Evolutionary conservation across 1,139 yeast species (phyloP).

Genomic region (Oligophagozyma castellii): DNA sequence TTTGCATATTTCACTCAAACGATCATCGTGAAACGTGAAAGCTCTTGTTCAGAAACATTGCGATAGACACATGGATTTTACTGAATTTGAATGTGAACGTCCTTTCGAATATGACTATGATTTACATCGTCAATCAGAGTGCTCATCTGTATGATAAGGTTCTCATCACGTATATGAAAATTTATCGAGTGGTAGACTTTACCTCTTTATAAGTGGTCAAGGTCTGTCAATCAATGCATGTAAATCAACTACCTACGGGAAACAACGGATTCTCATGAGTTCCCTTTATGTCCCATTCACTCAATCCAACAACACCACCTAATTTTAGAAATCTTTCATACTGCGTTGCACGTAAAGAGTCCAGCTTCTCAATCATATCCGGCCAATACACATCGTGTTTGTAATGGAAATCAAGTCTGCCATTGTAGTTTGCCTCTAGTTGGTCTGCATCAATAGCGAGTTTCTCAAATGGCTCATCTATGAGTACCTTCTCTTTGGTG

Average conservation of each 20-base stretch:
- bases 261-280: conserved; percentile 30
- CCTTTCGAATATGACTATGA: too few species aligned
- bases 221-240: too few species aligned
- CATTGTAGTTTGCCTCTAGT: conserved; percentile 70
- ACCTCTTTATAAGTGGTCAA: too few species aligned
- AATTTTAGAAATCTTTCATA: conserved; percentile 44
- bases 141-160: too few species aligned
- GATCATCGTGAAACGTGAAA: too few species aligned
- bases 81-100: too few species aligned
- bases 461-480: conserved; percentile 70
- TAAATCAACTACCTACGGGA: conserved; percentile 26
- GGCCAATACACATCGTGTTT: conserved; percentile 72
- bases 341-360: conserved; percentile 36
- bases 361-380: conserved; percentile 43
- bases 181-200: too few species aligned
- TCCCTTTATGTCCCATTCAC: conserved; percentile 67
- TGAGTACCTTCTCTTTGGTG: conserved; percentile 78
- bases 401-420: conserved; percentile 65
- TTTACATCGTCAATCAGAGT: too few species aligned
- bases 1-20: too few species aligned
- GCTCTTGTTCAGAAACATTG: too few species aligned
- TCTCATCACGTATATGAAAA: too few species aligned
- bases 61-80: too few species aligned
- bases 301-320: conserved; percentile 59
- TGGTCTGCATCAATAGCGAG: conserved; percentile 60